phyloP scores from a whole-genome alignment of 2,329 filamentous ascomycete genomes.

The Didymella exigua region DNA sequence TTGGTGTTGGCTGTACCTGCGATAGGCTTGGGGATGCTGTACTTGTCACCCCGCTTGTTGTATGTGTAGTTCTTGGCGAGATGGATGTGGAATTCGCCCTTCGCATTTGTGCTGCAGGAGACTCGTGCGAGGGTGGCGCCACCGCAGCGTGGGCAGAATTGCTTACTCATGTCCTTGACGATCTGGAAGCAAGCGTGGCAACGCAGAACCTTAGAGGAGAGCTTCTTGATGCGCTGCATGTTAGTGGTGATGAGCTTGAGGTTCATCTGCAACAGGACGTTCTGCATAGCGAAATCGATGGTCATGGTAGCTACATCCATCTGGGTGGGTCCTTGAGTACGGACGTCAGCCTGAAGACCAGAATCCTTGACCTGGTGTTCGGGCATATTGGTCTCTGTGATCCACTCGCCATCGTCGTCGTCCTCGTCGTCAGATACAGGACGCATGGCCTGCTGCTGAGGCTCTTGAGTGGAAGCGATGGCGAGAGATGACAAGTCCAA shows the following conservation, averaged over 20 bases:
- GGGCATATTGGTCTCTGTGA: constrained; percentile 90
- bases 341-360: constrained; percentile 49
- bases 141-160: constrained; percentile 92
- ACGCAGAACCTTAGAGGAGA: constrained; percentile 87
- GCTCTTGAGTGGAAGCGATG: constrained; percentile 17
- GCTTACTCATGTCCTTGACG: constrained; percentile 81
- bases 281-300: constrained; percentile 97
- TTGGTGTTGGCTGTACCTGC: constrained; percentile 82
- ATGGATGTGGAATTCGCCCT: constrained; percentile 82
- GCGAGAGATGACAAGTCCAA: constrained; percentile 30
- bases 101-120: constrained; percentile 80
- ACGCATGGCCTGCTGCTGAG: constrained; percentile 24
- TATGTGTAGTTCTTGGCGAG: constrained; percentile 95
- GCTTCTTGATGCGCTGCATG: constrained; percentile 77
- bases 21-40: constrained; percentile 88
- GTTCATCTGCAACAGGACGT: constrained; percentile 93
- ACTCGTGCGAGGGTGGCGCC: constrained; percentile 84
- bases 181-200: constrained; percentile 82
- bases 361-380: constrained; percentile 75
- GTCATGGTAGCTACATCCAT: constrained; percentile 92
- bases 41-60: constrained; percentile 92
- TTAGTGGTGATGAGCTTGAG: constrained; percentile 82
- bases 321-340: constrained; percentile 58
- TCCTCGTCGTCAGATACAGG: constrained; percentile 41
- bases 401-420: constrained; percentile 74